Conservation (phyloP, 1,139 yeast genomes). For the Pneumocystis jirovecii region DNA sequence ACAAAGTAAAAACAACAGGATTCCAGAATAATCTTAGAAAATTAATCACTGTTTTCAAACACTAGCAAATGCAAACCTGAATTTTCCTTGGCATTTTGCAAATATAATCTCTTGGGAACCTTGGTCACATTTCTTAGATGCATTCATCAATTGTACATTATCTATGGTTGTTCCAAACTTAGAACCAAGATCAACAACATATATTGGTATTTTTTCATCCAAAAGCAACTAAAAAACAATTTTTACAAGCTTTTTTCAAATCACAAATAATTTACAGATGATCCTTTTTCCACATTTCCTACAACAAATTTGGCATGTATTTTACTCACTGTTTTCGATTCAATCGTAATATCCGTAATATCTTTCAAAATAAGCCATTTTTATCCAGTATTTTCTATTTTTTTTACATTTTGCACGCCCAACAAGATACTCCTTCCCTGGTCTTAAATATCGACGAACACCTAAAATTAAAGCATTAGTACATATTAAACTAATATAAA, state of each 20-base stretch:
- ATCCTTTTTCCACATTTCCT: neutral
- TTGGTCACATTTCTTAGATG: neutral
- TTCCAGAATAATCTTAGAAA: conserved; percentile 3
- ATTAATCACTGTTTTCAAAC: neutral
- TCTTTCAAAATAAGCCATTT: neutral
- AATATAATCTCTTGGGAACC: neutral
- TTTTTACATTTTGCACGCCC: neutral
- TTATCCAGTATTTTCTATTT: neutral
- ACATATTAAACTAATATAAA: neutral
- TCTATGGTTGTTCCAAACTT: conserved; percentile 3
- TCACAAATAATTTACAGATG: neutral
- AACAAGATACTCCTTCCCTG: neutral
- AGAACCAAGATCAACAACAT: conserved; percentile 3
- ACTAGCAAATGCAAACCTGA: neutral
- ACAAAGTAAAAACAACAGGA: conserved; percentile 4
- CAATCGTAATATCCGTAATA: neutral
- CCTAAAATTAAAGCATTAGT: neutral
- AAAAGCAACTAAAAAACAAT: neutral
- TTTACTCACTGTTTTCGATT: conserved; percentile 6
- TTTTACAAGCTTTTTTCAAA: neutral
- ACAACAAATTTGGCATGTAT: conserved; percentile 2
- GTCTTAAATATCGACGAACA: neutral
- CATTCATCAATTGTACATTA: neutral
- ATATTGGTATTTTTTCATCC: neutral
- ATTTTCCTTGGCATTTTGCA: neutral